A percentile compares a stretch with the other conserved stretches of the same genome.
These are phyloP conservation scores for Cryptococcus floricola DNA, from an alignment of 1,284 basidiomycete species.

Conservation along the genomic window DNA sequence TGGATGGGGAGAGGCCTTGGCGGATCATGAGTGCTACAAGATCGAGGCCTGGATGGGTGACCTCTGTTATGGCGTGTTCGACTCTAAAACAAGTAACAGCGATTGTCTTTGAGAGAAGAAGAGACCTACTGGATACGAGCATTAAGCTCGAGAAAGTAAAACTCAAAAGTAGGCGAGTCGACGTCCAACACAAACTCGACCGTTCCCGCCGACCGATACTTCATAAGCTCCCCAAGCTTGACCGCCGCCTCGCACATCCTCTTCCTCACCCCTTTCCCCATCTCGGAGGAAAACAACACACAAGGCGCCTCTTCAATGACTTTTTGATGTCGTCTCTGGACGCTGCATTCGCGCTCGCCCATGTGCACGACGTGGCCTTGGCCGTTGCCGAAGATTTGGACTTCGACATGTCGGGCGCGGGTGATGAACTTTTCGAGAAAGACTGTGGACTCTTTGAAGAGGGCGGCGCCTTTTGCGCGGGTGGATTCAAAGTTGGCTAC, in stretches of 20 bases:
- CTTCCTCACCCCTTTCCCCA: conserved; percentile 40
- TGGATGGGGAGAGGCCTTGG: conserved; percentile 27
- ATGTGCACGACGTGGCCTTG: conserved; percentile 57
- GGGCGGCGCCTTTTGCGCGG: conserved; percentile 42
- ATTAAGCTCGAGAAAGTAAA: conserved; percentile 71
- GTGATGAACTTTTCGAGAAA: conserved; percentile 62
- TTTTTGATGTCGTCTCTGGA: conserved; percentile 71
- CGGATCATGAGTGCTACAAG: conserved; percentile 61
- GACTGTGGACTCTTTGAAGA: conserved; percentile 57
- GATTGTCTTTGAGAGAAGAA: not conserved
- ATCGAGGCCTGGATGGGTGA: conserved; percentile 57
- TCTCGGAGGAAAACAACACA: conserved; percentile 53
- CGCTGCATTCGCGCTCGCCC: conserved; percentile 65
- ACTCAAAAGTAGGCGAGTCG: conserved; percentile 44
- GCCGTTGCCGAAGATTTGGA: conserved; percentile 67
- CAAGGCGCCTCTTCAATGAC: conserved; percentile 61
- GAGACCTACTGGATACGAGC: conserved; percentile 59
- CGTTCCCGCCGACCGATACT: conserved; percentile 62
- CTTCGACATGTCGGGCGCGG: conserved; percentile 57
- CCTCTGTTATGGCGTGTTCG: conserved; percentile 65
- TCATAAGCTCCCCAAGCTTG: conserved; percentile 54
- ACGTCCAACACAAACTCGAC: conserved; percentile 67
- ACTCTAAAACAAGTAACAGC: conserved; percentile 41
- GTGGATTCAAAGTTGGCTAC: conserved; percentile 45
- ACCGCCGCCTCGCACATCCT: conserved; percentile 59